Conservation (phyloP, 805 yeast species). For the Wickerhamiella nectarea region DNA sequence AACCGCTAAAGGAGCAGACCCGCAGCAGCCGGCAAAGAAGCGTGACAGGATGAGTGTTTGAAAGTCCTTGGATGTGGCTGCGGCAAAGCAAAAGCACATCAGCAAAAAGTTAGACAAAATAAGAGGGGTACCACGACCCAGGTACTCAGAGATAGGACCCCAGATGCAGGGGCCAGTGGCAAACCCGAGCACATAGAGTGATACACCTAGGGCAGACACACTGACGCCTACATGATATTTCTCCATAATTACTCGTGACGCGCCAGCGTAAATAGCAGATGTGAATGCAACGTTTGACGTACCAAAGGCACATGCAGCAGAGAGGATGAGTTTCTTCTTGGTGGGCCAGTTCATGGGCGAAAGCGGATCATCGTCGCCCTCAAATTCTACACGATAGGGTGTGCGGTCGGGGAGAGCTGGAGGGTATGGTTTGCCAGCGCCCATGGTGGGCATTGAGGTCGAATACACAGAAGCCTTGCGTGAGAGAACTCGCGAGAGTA, state of each 20-base stretch:
- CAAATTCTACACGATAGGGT: conserved; percentile 11
- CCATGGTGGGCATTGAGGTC: conserved; percentile 1
- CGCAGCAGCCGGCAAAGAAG: conserved; percentile 68
- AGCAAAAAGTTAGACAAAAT: conserved; percentile 44
- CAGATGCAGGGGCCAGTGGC: conserved; percentile 85
- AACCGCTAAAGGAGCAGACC: conserved; percentile 75
- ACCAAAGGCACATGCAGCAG: conserved; percentile 34
- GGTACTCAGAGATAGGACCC: conserved; percentile 78
- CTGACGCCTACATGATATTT: conserved; percentile 48
- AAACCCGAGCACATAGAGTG: conserved; percentile 81
- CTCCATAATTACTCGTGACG: neutral
- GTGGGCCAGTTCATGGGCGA: conserved; percentile 72
- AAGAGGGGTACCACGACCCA: conserved; percentile 54
- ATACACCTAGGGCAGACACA: conserved; percentile 62
- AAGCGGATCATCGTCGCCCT: conserved; percentile 42
- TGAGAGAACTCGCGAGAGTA: neutral
- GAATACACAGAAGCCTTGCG: neutral
- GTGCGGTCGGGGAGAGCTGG: conserved; percentile 3
- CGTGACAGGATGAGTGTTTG: conserved; percentile 61
- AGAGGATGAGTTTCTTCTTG: conserved; percentile 33
- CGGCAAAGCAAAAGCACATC: conserved; percentile 51
- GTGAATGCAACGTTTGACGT: conserved; percentile 55
- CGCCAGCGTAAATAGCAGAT: conserved; percentile 64
- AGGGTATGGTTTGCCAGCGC: conserved; percentile 7
- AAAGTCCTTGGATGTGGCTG: conserved; percentile 63